phyloP scores from a whole-genome alignment of 164 flowering plant genomes.

The Houttuynia cordata region DNA sequence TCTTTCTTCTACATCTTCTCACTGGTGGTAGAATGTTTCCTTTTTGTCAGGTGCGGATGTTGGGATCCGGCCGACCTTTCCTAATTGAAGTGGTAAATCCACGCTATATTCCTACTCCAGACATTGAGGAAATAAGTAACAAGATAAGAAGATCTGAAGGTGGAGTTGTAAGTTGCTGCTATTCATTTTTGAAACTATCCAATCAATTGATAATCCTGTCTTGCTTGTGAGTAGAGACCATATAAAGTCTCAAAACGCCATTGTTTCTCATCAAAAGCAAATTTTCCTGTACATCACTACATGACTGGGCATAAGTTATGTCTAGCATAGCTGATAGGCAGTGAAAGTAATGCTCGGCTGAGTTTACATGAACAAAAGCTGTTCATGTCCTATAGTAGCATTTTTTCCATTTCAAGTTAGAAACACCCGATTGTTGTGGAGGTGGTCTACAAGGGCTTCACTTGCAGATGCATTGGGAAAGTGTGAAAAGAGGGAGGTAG shows the following conservation, averaged over 20 bases:
- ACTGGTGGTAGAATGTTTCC: background rate
- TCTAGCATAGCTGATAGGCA: no score
- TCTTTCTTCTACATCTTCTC: background rate
- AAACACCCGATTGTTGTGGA: no score
- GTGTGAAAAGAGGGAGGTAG: no score
- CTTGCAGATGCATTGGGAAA: no score
- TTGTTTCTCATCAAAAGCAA: no score
- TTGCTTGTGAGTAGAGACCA: background rate
- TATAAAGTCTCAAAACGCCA: background rate
- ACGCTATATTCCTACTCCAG: constrained; percentile 47
- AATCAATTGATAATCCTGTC: background rate
- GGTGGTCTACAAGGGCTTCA: no score
- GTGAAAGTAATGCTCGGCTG: no score
- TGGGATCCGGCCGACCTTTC: constrained; percentile 95
- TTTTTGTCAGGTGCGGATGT: constrained; percentile 76
- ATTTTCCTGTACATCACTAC: no score
- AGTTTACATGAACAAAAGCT: no score
- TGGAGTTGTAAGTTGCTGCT: constrained; percentile 43
- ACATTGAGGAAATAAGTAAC: constrained; percentile 36
- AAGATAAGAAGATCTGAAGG: constrained; percentile 47
- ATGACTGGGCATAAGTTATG: no score
- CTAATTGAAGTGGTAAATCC: constrained; percentile 85
- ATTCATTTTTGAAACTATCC: background rate
- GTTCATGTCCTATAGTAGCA: no score
- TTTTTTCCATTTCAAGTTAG: no score